Evolutionary conservation across 1,139 yeast species (phyloP).

Genomic region (Scheffersomyces illinoinensis): DNA sequence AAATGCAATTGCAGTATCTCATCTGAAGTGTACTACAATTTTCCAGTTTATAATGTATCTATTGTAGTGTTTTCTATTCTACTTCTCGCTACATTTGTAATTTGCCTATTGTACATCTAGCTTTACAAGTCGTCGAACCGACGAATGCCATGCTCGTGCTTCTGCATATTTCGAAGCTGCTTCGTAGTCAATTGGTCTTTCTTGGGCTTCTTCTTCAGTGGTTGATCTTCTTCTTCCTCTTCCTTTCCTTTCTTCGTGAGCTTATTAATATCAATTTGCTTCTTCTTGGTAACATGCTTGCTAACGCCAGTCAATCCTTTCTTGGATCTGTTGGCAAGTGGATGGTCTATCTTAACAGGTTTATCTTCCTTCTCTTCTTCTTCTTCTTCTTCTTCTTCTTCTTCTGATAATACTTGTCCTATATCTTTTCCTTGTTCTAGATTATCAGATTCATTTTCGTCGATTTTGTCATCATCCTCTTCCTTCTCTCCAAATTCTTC

Average conservation of each 20-base stretch:
- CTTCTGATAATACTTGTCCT: too few relatives aligned
- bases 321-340: not conserved
- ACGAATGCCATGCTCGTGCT: conserved; percentile 66
- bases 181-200: conserved; percentile 39
- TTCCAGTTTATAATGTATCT: not conserved
- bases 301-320: not conserved
- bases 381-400: conserved; percentile 17
- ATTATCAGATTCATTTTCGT: conserved; percentile 13
- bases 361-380: conserved; percentile 14
- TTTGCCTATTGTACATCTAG: not conserved
- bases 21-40: too few relatives aligned
- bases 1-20: not conserved
- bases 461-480: conserved; percentile 12
- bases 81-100: too few relatives aligned
- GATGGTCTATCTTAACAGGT: not conserved
- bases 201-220: conserved; percentile 27
- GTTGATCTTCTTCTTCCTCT: conserved; percentile 12
- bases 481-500: conserved; percentile 7
- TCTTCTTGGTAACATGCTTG: conserved; percentile 15
- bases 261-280: conserved; percentile 20
- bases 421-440: conserved; percentile 13
- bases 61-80: not conserved
- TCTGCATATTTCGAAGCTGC: conserved; percentile 49
- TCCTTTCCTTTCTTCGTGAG: conserved; percentile 15
- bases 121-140: conserved; percentile 60